Percentiles rank a stretch among this genome's conserved stretches.
These are phyloP conservation scores for Nematodospora anomalae DNA, from an alignment of 1,139 yeast species.

Conservation along the genomic window DNA sequence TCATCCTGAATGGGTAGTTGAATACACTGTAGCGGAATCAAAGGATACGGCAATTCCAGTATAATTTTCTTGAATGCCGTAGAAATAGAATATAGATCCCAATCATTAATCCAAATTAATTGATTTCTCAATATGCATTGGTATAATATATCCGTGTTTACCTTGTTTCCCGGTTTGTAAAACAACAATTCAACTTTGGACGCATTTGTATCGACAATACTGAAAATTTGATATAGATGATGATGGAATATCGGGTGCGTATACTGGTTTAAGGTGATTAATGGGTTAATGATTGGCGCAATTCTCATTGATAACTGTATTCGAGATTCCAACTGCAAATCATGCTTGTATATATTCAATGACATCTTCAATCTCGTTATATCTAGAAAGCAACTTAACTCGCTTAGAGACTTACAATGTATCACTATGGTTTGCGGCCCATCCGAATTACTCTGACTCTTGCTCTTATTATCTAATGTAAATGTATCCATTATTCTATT, in stretches of 20 bases:
- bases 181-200: conserved; percentile 48
- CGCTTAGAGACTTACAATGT: conserved; percentile 55
- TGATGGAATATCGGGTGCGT: conserved; percentile 35
- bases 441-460: too few species aligned
- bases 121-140: conserved; percentile 57
- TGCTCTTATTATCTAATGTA: conserved; percentile 13
- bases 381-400: conserved; percentile 65
- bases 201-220: conserved; percentile 47
- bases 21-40: conserved; percentile 46
- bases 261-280: conserved; percentile 20
- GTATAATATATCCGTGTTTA: conserved; percentile 48
- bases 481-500: conserved; percentile 33
- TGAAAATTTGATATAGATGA: conserved; percentile 51
- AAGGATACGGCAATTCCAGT: conserved; percentile 42
- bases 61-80: conserved; percentile 52
- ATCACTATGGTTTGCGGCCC: conserved; percentile 14
- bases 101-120: conserved; percentile 57
- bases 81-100: conserved; percentile 63
- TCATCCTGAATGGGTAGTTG: conserved; percentile 50
- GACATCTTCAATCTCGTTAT: conserved; percentile 77
- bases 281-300: conserved; percentile 25
- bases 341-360: conserved; percentile 61
- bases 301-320: conserved; percentile 21
- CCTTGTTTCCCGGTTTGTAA: conserved; percentile 59
- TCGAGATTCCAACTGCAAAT: conserved; percentile 31